Evolutionary conservation across 441 rosid genomes (phyloP).

Genomic region (Metrosideros polymorpha): DNA sequence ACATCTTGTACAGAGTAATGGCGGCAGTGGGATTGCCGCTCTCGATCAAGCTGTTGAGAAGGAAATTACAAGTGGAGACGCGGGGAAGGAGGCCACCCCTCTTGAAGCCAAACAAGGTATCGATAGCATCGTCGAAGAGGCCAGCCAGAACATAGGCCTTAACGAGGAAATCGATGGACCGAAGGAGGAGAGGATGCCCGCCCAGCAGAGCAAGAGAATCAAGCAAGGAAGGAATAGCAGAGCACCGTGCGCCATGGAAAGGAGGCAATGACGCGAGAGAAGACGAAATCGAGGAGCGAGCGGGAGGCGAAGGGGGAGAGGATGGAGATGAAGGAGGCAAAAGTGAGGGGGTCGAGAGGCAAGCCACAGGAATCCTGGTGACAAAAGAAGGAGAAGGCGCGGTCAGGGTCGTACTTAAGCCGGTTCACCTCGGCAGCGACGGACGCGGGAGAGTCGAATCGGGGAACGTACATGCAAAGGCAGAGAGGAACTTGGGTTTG

Average conservation of each 20-base stretch:
- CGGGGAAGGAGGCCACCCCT: conserved; percentile 24
- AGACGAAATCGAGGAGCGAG: conserved; percentile 24
- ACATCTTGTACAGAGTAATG: conserved; percentile 33
- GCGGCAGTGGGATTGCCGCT: conserved; percentile 28
- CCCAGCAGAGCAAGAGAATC: conserved; percentile 17
- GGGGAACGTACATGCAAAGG: too few species aligned
- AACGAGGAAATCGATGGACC: conserved; percentile 34
- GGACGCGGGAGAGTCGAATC: too few species aligned
- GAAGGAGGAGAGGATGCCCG: background rate
- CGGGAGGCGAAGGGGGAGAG: conserved; percentile 30
- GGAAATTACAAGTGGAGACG: conserved; percentile 48
- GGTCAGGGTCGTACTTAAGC: background rate
- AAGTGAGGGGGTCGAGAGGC: conserved; percentile 27
- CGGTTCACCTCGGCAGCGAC: background rate
- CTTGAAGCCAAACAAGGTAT: conserved; percentile 28
- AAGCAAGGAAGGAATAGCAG: conserved; percentile 32
- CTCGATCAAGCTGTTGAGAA: conserved; percentile 44
- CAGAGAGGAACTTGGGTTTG: too few species aligned
- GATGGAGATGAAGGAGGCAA: conserved; percentile 35
- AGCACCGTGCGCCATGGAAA: conserved; percentile 9
- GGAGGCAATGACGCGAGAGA: conserved; percentile 24
- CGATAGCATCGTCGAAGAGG: conserved; percentile 54
- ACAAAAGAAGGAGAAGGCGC: conserved; percentile 23
- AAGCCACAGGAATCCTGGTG: conserved; percentile 22
- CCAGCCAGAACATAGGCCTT: conserved; percentile 35